Conservation (phyloP, 192 early-diverging fungal species). For the Geranomyces variabilis region DNA sequence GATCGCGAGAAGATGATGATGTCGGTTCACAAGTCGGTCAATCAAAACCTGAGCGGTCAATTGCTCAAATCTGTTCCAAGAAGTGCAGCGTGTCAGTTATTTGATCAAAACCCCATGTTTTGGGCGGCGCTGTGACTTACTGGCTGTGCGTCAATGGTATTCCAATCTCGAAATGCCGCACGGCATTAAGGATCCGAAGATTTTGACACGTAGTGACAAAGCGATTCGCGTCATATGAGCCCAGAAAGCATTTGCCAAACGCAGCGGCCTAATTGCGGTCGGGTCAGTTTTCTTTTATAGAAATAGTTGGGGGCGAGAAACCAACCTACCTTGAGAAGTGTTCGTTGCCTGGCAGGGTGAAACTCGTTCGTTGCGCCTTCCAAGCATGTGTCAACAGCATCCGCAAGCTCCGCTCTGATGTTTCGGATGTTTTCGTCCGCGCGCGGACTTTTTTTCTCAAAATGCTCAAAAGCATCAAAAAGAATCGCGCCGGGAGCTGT, state of each 20-base stretch:
- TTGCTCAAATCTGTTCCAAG: constrained; percentile 58
- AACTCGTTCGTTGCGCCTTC: constrained; percentile 92
- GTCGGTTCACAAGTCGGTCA: constrained; percentile 79
- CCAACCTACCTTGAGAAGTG: constrained; percentile 71
- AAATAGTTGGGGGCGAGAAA: too few relatives aligned
- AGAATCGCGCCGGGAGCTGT: constrained; percentile 92
- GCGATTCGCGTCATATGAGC: constrained; percentile 80
- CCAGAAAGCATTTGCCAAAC: constrained; percentile 90
- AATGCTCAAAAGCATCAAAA: constrained; percentile 44
- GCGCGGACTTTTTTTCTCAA: constrained; percentile 73
- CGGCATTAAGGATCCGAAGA: constrained; percentile 87
- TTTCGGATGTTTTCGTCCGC: constrained; percentile 95
- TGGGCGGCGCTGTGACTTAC: constrained; percentile 48
- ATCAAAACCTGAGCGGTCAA: constrained; percentile 83
- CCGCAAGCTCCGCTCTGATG: constrained; percentile 76
- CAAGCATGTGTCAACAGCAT: constrained; percentile 89
- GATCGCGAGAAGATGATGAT: constrained; percentile 84
- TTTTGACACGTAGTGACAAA: constrained; percentile 87
- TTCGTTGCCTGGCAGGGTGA: constrained; percentile 73
- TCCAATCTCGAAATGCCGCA: constrained; percentile 81
- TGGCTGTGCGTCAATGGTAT: constrained; percentile 88
- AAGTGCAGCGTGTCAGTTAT: not conserved
- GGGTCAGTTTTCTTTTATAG: not conserved
- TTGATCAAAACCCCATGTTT: not conserved
- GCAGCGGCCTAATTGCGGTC: constrained; percentile 73